Evolutionary conservation across 176 grass and related monocot species (phyloP).

Genomic region (Eremochloa ophiuroides): DNA sequence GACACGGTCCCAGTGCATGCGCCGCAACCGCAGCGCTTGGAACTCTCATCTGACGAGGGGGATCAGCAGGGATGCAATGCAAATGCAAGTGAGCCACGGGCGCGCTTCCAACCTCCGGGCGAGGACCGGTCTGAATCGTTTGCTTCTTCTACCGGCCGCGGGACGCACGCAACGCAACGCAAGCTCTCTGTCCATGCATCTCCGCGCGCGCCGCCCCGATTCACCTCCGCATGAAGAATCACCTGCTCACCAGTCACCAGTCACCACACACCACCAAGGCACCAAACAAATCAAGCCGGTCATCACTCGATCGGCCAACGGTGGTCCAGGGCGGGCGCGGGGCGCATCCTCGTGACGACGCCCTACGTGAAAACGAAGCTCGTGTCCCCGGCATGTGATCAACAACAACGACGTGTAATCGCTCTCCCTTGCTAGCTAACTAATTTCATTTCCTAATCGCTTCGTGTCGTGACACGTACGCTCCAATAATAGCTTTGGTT

Average conservation of each 20-base stretch:
- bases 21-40: neutral
- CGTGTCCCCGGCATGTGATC: neutral
- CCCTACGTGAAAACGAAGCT: slow-evolving; percentile 7
- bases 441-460: too few relatives aligned
- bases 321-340: neutral
- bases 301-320: neutral
- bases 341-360: neutral
- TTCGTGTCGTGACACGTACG: too few relatives aligned
- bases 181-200: neutral
- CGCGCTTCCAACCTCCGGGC: neutral
- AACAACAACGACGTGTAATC: neutral
- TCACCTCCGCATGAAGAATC: neutral
- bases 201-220: neutral
- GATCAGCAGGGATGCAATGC: neutral
- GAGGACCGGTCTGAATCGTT: neutral
- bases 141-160: neutral
- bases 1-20: neutral
- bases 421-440: neutral
- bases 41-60: neutral
- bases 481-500: neutral
- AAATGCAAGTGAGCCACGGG: neutral
- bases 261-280: too few relatives aligned
- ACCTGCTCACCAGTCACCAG: neutral
- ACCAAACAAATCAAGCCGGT: neutral
- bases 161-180: neutral